These are phyloP conservation scores for Coemansia sp. DNA, from an alignment of 192 early-diverging fungal species.

Conservation along the genomic window DNA sequence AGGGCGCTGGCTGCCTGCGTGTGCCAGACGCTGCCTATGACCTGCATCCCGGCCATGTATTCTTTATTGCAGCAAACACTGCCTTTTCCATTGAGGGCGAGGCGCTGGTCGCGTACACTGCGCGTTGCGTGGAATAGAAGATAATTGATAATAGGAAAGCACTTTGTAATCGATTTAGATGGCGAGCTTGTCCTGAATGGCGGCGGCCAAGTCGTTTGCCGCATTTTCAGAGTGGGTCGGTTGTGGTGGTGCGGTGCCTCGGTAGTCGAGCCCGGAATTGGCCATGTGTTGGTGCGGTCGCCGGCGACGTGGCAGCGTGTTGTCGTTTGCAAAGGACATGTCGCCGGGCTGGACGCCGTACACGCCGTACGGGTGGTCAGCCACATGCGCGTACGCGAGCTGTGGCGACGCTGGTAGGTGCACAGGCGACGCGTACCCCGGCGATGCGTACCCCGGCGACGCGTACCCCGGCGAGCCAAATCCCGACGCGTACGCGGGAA, in stretches of 20 bases:
- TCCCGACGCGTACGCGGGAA: conserved; percentile 18
- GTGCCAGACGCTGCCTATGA: conserved; percentile 25
- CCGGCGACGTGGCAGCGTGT: not conserved
- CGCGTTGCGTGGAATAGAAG: conserved; percentile 6
- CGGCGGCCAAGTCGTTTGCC: conserved; percentile 15
- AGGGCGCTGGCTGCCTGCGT: conserved; percentile 59
- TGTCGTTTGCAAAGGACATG: no score
- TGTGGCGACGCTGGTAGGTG: conserved; percentile 24
- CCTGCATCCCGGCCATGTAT: conserved; percentile 68
- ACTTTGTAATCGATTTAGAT: conserved; percentile 2
- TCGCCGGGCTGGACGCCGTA: no score
- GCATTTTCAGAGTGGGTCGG: no score
- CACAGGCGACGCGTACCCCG: conserved; percentile 20
- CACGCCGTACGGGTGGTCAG: no score
- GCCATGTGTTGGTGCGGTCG: not conserved
- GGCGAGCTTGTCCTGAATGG: conserved; percentile 33
- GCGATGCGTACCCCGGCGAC: conserved; percentile 17
- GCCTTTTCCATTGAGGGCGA: conserved; percentile 7
- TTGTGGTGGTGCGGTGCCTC: no score
- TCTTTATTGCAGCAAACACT: conserved; percentile 69
- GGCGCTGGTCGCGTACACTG: conserved; percentile 15
- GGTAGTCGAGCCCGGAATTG: no score
- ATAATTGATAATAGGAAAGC: not conserved
- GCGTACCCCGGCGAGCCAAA: conserved; percentile 19
- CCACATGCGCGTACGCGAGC: conserved; percentile 12